Evolutionary conservation across 371 early-diverging fungal species (phyloP).

Genomic region (Apophysomyces ossiformis): DNA sequence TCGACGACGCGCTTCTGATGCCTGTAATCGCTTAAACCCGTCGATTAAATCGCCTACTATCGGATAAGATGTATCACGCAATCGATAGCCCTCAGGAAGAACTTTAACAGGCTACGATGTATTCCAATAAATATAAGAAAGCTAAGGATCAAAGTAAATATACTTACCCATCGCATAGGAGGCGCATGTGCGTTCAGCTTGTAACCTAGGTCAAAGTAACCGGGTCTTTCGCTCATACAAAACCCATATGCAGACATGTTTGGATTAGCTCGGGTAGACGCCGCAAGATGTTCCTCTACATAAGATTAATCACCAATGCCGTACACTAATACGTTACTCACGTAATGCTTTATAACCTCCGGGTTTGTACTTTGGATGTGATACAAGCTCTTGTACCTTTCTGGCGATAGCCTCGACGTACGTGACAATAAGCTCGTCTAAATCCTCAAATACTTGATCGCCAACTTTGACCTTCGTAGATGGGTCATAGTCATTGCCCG

Average conservation of each 20-base stretch:
- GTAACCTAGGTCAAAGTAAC: constrained; percentile 58
- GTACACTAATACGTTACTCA: constrained; percentile 14
- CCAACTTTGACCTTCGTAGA: constrained; percentile 68
- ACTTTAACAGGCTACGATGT: constrained; percentile 58
- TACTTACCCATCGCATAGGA: constrained; percentile 44
- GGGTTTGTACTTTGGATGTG: constrained; percentile 65
- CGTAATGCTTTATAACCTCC: constrained; percentile 42
- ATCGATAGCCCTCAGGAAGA: constrained; percentile 64
- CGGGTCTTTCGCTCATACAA: constrained; percentile 54
- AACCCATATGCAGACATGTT: constrained; percentile 62
- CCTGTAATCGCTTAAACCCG: constrained; percentile 63
- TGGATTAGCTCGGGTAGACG: constrained; percentile 53
- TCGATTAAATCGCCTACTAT: constrained; percentile 64
- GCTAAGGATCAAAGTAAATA: not conserved
- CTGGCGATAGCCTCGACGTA: constrained; percentile 85
- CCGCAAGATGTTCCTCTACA: constrained; percentile 39
- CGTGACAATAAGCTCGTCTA: constrained; percentile 91
- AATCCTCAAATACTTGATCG: constrained; percentile 70
- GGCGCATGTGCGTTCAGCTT: constrained; percentile 45
- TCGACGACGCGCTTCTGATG: constrained; percentile 25
- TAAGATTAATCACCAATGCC: not conserved
- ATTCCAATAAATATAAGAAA: not conserved
- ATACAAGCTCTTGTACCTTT: constrained; percentile 69
- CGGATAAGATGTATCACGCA: constrained; percentile 62
- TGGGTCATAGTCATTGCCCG: constrained; percentile 70